These are phyloP conservation scores for Pontederia paniculata DNA, from an alignment of 176 grass and related monocot genomes.

Conservation along the genomic window DNA sequence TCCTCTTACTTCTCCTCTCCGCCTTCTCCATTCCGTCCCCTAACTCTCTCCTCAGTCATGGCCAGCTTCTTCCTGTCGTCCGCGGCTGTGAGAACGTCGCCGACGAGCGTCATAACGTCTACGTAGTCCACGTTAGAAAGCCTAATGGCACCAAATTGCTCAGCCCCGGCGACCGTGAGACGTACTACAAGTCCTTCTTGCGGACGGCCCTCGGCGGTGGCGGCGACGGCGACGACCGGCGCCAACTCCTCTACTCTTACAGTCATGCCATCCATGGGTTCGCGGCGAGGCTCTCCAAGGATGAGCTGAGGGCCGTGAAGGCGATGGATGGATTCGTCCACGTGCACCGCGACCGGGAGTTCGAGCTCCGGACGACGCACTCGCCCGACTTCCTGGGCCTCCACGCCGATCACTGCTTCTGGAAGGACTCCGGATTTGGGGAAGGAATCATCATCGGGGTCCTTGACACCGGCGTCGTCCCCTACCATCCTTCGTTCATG, in stretches of 20 bases:
- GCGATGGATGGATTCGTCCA: background rate
- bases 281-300: background rate
- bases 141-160: too few species aligned
- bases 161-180: too few species aligned
- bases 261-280: background rate
- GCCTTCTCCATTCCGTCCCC: too few species aligned
- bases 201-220: too few species aligned
- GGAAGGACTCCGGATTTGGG: background rate
- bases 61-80: too few species aligned
- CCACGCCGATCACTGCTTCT: background rate
- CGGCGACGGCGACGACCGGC: too few species aligned
- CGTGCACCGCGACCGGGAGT: background rate
- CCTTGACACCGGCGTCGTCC: background rate
- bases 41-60: too few species aligned
- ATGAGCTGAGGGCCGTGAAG: background rate
- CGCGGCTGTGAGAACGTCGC: too few species aligned
- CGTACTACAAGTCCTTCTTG: too few species aligned
- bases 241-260: background rate
- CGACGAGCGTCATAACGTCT: too few species aligned
- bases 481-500: background rate
- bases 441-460: background rate
- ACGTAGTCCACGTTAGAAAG: too few species aligned
- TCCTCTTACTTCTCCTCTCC: too few species aligned
- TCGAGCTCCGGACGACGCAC: background rate
- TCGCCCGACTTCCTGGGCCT: background rate